Evolutionary conservation across 306 rosid species (phyloP).

Genomic region (Senna siamea): DNA sequence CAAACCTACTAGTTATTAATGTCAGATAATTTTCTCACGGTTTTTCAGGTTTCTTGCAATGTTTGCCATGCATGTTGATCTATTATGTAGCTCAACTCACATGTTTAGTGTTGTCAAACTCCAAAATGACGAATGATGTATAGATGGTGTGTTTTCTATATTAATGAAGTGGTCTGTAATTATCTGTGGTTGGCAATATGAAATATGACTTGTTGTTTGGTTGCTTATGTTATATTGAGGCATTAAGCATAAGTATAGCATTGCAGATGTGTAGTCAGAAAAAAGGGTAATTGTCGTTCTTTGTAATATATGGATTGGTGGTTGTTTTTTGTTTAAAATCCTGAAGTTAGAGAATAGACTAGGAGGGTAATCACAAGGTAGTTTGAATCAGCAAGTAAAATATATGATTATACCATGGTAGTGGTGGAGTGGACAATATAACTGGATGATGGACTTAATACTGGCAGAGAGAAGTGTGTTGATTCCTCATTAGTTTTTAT

Average conservation of each 20-base stretch:
- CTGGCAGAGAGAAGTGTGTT: neutral
- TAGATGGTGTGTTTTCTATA: neutral
- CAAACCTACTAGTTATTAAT: neutral
- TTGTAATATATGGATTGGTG: neutral
- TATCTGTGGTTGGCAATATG: neutral
- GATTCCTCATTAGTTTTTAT: neutral
- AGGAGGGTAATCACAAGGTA: neutral
- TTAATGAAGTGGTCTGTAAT: conserved; percentile 2
- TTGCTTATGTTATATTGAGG: neutral
- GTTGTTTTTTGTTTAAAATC: neutral
- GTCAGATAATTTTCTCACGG: conserved; percentile 5
- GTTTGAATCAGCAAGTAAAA: conserved; percentile 3
- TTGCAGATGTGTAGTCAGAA: conserved; percentile 3
- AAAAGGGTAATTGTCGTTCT: neutral
- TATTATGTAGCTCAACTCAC: neutral
- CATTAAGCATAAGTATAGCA: neutral
- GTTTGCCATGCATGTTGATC: neutral
- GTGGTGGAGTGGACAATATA: neutral
- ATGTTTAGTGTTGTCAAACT: conserved; percentile 10
- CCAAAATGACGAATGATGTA: neutral
- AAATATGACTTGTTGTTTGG: neutral
- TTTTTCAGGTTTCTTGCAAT: neutral
- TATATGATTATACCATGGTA: conserved; percentile 6
- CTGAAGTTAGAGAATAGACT: conserved; percentile 16
- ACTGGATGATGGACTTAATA: neutral